Percentiles rank a stretch among this genome's conserved stretches.
Evolutionary conservation across 345 rosid genomes (phyloP).

Genomic region (Eucalyptus victrix): DNA sequence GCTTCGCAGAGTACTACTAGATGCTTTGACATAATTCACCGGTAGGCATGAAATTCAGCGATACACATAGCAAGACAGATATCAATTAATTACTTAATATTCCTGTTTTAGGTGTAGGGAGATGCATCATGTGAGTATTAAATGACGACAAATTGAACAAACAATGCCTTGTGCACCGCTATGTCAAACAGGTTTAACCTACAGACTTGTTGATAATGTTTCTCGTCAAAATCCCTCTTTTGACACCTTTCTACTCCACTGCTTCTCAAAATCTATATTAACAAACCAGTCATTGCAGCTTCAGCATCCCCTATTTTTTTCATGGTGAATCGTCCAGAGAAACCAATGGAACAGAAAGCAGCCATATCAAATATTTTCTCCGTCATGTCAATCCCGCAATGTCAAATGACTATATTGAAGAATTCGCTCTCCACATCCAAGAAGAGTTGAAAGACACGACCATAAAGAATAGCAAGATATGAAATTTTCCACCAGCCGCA

Average conservation of each 20-base stretch:
- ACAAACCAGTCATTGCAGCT: background rate
- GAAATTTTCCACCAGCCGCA: background rate
- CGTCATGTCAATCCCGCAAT: background rate
- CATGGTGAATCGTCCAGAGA: background rate
- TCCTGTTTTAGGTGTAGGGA: background rate
- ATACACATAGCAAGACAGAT: background rate
- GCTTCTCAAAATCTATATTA: background rate
- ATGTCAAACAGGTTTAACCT: background rate
- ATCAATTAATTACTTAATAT: background rate
- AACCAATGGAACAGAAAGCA: background rate
- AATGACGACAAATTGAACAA: background rate
- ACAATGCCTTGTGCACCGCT: background rate
- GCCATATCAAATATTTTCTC: background rate
- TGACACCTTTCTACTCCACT: background rate
- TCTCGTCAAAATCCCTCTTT: background rate
- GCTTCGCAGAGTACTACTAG: background rate
- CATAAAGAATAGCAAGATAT: background rate
- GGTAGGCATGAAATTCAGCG: background rate
- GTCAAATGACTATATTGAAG: background rate
- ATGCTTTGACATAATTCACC: background rate
- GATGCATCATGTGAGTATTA: background rate
- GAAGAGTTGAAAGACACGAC: background rate
- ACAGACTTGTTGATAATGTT: background rate
- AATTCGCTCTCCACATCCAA: background rate
- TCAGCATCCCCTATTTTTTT: background rate